Evolutionary conservation across 1,139 yeast genomes (phyloP), one percentile per base, ranked within the genome.

Genomic region (Hyphopichia khmerensis): DNA sequence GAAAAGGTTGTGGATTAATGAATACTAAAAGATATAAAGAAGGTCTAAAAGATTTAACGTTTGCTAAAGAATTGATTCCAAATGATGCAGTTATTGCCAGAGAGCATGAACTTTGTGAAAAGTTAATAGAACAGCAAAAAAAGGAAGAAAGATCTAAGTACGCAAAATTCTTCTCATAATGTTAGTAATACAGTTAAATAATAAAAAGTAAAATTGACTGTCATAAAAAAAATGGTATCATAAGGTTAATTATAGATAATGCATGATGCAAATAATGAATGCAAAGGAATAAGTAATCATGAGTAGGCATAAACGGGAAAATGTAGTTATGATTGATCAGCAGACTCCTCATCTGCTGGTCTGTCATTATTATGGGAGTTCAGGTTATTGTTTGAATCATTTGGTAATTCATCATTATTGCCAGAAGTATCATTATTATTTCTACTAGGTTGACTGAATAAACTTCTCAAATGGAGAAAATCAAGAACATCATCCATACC

Each of bases 1-100:
- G 95, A 60, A 70, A 73, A 46, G 91, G 87, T 0, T 64, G 70
- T 40, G 75, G 85, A 1, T 63, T 69, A 32, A 46, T 62, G 1
- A 69, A 67, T 4, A 53, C 72, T 46, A 76, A 69, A 23, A 74
- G 77, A 49, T 70, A 65, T 41, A 73, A 75, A n/a, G 69, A 65
- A 16, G 85, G 90, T 0, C 49, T 77, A 0, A 57, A 55, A 13
- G 77, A 75, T 36, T 69, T 82, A 39, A 55, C 64, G 35, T 48
- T 53, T 14, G 87, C 90, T 6, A 50, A 55, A 11, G 57, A 62
- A 3, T 50, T 73, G 27, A 70, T 72, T 35, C 80, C 83, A 1
- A 57, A 63, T 1, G 93, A 86, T 55, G 60, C 62, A n/a, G 72
- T 63, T 0, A 77, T 84, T 10, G 59, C 54, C 10, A 59, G 55